Evolutionary conservation across 2,329 filamentous ascomycete genomes (phyloP), one percentile per base, ranked within the genome.

Genomic region (Scortechinia acanthostroma): DNA sequence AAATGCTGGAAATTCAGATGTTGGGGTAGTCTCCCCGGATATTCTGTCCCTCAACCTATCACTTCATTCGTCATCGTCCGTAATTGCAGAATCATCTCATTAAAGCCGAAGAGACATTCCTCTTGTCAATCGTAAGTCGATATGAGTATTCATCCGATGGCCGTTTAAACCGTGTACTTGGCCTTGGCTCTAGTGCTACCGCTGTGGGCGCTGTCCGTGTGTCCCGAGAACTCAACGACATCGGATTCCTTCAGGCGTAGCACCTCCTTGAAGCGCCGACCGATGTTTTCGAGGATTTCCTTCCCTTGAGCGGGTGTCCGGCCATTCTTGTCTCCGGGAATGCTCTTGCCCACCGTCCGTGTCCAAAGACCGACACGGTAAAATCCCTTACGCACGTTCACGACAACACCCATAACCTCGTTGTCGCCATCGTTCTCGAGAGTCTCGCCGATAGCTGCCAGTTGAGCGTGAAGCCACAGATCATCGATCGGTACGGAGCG

Each of bases 321-420:
- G 53, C 86, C 86, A 72, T 91, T 91, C 54, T 84, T 85, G 45
- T 83, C 83, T 40, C 80, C 81, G 1, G 85, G 83, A 49, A 91
- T 83, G 59, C 77, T 78, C 74, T 91, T 91, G 61, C 91, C 91
- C 46, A 89, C 89, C 47, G 91, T 95, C 59, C 90, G 86, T 51
- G 93, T 98, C 93, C 94, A 98, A 55, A 97, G 81, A 61, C 91
- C 91, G 55, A 98, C 86, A 73, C 93, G 88, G 78, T 90, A 98
- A 73, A 98, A 97, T 44, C 87, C 91, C 74, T 95, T 96, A 66
- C 93, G 87, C 48, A 98, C 91, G 68, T 98, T 98, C 73, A 97
- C 91, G 21, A 98, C 93, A 23, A 98, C 94, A 52, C 93, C 93
- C 93, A 97, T 97, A 64, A 98, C 86, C 68, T 98, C 94, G 56